phyloP scores from a whole-genome alignment of 2,329 filamentous ascomycete genomes.

The Epichloe coenophiala region DNA sequence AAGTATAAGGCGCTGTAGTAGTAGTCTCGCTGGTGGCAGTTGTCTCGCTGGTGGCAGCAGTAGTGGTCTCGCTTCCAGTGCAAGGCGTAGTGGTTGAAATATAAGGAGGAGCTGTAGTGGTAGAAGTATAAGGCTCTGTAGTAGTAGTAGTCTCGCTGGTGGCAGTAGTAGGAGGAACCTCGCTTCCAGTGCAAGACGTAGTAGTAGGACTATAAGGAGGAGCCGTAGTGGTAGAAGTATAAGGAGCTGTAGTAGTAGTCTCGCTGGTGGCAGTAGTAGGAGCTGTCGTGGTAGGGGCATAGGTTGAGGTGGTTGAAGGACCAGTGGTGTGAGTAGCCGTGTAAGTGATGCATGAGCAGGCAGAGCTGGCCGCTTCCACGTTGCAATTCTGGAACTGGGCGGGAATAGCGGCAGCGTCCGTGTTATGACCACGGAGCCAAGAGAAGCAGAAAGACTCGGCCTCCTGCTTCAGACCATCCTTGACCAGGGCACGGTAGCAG shows the following conservation, averaged over 20 bases:
- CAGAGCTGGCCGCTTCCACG: slow-evolving; percentile 15
- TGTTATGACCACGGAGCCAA: slow-evolving; percentile 18
- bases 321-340: slow-evolving; percentile 16
- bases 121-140: no score
- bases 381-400: slow-evolving; percentile 19
- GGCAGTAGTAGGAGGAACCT: no score
- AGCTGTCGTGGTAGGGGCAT: background rate
- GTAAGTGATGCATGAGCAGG: slow-evolving; percentile 25
- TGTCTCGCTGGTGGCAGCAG: no score
- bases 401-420: slow-evolving; percentile 16
- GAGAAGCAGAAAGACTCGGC: slow-evolving; percentile 19
- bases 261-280: no score
- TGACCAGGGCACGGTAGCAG: slow-evolving; percentile 23
- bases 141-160: no score
- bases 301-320: background rate
- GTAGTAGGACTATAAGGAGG: no score
- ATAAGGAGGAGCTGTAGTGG: no score
- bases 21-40: no score
- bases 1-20: no score
- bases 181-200: no score
- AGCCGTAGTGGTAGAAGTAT: background rate
- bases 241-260: background rate
- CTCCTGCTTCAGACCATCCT: slow-evolving; percentile 17
- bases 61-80: no score
- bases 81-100: no score